These are phyloP conservation scores for Lizonia empirigonia DNA, from an alignment of 2,329 filamentous ascomycete genomes.

Conservation along the genomic window DNA sequence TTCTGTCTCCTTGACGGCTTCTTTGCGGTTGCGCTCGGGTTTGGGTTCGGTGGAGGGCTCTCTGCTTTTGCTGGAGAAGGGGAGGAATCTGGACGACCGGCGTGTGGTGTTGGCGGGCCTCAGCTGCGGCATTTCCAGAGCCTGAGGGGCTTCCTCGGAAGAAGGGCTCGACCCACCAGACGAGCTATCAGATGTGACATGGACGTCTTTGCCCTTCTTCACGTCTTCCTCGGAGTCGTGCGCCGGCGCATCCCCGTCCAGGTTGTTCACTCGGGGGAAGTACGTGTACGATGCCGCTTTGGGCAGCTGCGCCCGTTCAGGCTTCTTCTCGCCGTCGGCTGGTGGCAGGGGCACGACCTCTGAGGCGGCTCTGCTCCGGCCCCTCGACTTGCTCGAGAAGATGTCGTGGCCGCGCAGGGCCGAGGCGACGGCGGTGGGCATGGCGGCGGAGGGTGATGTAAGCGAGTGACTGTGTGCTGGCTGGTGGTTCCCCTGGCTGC, in stretches of 20 bases:
- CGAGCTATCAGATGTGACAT: slow-evolving; percentile 47
- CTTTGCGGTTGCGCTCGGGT: slow-evolving; percentile 34
- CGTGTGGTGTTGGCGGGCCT: slow-evolving; percentile 40
- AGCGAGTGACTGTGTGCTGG: slow-evolving; percentile 13
- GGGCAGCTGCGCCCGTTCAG: slow-evolving; percentile 39
- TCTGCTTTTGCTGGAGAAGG: slow-evolving; percentile 44
- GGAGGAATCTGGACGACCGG: slow-evolving; percentile 44
- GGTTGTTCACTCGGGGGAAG: slow-evolving; percentile 47
- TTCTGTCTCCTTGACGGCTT: slow-evolving; percentile 33
- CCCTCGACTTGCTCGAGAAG: slow-evolving; percentile 38
- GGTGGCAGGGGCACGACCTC: slow-evolving; percentile 36
- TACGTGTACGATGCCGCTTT: slow-evolving; percentile 51
- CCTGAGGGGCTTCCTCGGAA: slow-evolving; percentile 42
- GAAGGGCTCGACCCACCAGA: slow-evolving; percentile 54
- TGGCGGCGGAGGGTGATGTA: slow-evolving; percentile 24
- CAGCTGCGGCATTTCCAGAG: slow-evolving; percentile 39
- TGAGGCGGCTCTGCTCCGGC: slow-evolving; percentile 41
- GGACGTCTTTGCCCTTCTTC: slow-evolving; percentile 33
- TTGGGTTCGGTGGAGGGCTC: slow-evolving; percentile 41
- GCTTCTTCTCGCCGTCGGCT: slow-evolving; percentile 21
- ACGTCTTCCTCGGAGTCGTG: slow-evolving; percentile 39
- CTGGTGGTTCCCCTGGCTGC: slow-evolving; percentile 4
- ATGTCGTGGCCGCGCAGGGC: slow-evolving; percentile 39
- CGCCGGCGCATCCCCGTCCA: slow-evolving; percentile 39
- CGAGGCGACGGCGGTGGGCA: slow-evolving; percentile 42